Conservation (phyloP, 306 rosid genomes). For the Cucurbita maxima region DNA sequence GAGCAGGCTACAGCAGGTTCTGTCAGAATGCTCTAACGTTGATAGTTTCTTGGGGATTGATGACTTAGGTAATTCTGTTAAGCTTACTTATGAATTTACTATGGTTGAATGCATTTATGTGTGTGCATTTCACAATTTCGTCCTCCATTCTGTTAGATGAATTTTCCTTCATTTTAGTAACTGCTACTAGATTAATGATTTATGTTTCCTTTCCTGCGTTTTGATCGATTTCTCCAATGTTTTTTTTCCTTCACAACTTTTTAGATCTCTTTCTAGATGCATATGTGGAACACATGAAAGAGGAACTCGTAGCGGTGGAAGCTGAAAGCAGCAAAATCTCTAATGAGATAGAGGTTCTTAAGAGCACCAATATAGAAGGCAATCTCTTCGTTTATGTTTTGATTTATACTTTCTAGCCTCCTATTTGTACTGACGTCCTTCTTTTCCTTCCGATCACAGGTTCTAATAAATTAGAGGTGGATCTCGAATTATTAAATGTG, state of each 20-base stretch:
- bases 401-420: neutral
- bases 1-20: slow-evolving; percentile 35
- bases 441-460: slow-evolving; percentile 26
- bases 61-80: slow-evolving; percentile 28
- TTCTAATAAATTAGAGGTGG: slow-evolving; percentile 25
- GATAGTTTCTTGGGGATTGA: slow-evolving; percentile 14
- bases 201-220: neutral
- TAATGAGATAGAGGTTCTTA: slow-evolving; percentile 38
- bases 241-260: neutral
- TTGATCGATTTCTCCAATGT: neutral
- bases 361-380: slow-evolving; percentile 33
- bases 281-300: slow-evolving; percentile 33
- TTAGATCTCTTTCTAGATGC: slow-evolving; percentile 21
- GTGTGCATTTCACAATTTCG: neutral
- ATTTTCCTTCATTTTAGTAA: neutral
- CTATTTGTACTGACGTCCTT: neutral
- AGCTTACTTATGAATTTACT: neutral
- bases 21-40: slow-evolving; percentile 37
- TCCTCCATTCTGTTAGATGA: neutral
- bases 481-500: slow-evolving; percentile 40
- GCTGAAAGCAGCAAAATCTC: slow-evolving; percentile 25
- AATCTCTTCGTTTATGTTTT: neutral
- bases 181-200: neutral
- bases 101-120: neutral
- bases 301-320: slow-evolving; percentile 35